Evolutionary conservation across 805 yeast species (phyloP), one percentile per base, ranked within the genome.

Genomic region (Yarrowia alimentaria): DNA sequence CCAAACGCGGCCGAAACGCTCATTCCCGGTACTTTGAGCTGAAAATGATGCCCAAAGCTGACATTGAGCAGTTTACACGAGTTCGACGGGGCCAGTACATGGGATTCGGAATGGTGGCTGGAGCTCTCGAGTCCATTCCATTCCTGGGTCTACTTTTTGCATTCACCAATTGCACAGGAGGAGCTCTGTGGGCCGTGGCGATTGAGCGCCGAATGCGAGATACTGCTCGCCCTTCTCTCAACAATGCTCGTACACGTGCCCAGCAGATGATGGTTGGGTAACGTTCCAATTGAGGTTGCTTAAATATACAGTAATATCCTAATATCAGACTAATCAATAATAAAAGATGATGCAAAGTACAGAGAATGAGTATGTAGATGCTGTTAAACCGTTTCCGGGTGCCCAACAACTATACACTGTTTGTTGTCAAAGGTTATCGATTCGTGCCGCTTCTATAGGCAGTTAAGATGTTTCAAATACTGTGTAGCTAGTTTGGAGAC

Each of bases 1-100:
- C 84, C 0, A 63, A 74, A 16, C 74, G 74, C 26, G 86, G 82
- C 0, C 66, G 70, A 51, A 66, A 68, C 34, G 71, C 77, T 26
- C 85, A 80, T 49, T 58, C 67, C 12, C 67, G 86, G 32, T 83
- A 81, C 61, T 81, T 77, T 58, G 72, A 71, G 28, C 69, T 81
- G 45, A 80, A 78, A 59, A 80, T 78, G 3, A 74, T 70, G 58
- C 66, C 68, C 52, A 61, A 65, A 10, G 63, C 70, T 11, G 76
- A 78, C 55, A 67, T 69, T 6, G 64, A 68, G 53, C 52, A 51
- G 25, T 66, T 58, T 30, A 57, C 62, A 3, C 33, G 52, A 11
- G 54, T 51, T 29, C 56, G 67, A 49, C 54, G 63, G 21, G 61
- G 60, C 34, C 67, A 65, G 53, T 66, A 61, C 51, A 53, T 60